A percentile compares a stretch with the other conserved stretches of the same genome.
Evolutionary conservation across 441 rosid species (phyloP).

Genomic region (Erysimum pusillum): DNA sequence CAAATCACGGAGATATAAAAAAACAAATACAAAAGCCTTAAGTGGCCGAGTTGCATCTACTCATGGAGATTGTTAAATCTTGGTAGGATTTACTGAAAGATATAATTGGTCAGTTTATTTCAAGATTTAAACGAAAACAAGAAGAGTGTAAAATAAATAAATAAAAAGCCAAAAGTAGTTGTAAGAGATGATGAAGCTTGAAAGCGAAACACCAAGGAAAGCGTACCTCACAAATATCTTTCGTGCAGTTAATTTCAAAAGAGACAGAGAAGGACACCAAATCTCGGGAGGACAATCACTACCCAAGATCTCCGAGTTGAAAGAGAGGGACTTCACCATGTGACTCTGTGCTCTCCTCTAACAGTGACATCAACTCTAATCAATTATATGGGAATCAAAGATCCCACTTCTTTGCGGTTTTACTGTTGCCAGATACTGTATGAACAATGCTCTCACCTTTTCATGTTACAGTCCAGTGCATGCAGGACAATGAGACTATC

Average conservation of each 20-base stretch:
- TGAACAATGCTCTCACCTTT: constrained; percentile 27
- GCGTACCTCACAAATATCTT: constrained; percentile 19
- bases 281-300: constrained; percentile 40
- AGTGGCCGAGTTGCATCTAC: constrained; percentile 9
- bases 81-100: neutral
- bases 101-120: constrained; percentile 1
- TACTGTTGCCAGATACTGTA: constrained; percentile 32
- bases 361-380: constrained; percentile 45
- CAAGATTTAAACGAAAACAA: neutral
- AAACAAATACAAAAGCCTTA: neutral
- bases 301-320: constrained; percentile 37
- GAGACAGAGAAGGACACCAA: constrained; percentile 46
- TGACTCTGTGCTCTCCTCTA: constrained; percentile 28
- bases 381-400: constrained; percentile 14
- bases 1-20: neutral
- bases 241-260: constrained; percentile 40
- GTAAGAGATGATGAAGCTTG: constrained; percentile 33
- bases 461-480: constrained; percentile 20
- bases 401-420: constrained; percentile 39
- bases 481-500: constrained; percentile 16
- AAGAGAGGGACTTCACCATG: constrained; percentile 37
- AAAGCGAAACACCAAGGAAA: constrained; percentile 33
- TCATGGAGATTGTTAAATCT: neutral
- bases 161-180: neutral
- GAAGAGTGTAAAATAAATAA: neutral